These are phyloP conservation scores for Westerdykella sp. DNA, from an alignment of 2,329 filamentous ascomycete species.

Conservation along the genomic window DNA sequence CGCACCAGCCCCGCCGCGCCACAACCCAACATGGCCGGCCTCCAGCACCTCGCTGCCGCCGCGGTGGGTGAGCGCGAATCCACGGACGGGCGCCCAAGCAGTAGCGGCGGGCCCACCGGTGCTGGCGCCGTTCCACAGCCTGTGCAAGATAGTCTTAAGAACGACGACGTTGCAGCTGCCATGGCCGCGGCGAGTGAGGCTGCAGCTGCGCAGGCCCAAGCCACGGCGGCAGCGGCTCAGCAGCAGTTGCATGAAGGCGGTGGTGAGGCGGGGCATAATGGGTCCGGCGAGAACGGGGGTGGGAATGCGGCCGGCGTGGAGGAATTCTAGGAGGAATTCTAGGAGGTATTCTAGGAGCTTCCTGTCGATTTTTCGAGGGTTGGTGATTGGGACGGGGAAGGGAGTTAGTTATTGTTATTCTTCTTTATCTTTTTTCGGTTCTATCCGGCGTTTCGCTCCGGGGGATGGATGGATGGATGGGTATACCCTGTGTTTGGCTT, in stretches of 20 bases:
- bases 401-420: no score
- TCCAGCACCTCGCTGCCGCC: slow-evolving; percentile 35
- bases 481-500: no score
- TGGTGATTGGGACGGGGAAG: no score
- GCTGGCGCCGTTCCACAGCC: slow-evolving; percentile 11
- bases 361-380: no score
- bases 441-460: no score
- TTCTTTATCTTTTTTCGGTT: no score
- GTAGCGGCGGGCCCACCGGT: slow-evolving; percentile 16
- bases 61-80: slow-evolving; percentile 35
- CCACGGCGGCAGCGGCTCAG: slow-evolving; percentile 31
- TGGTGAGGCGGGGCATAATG: slow-evolving; percentile 4
- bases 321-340: no score
- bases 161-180: slow-evolving; percentile 30
- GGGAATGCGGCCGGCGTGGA: no score
- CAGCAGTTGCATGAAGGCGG: slow-evolving; percentile 16
- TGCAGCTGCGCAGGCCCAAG: slow-evolving; percentile 23
- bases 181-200: slow-evolving; percentile 34
- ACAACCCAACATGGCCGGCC: slow-evolving; percentile 34
- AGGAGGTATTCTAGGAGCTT: no score
- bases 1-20: slow-evolving; percentile 16
- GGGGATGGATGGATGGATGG: no score
- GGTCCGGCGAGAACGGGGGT: no score
- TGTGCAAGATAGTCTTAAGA: slow-evolving; percentile 19
- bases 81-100: slow-evolving; percentile 20